These are phyloP conservation scores for Aspergillus fumigatiaffinis DNA, from an alignment of 2,329 filamentous ascomycete species.

Conservation along the genomic window DNA sequence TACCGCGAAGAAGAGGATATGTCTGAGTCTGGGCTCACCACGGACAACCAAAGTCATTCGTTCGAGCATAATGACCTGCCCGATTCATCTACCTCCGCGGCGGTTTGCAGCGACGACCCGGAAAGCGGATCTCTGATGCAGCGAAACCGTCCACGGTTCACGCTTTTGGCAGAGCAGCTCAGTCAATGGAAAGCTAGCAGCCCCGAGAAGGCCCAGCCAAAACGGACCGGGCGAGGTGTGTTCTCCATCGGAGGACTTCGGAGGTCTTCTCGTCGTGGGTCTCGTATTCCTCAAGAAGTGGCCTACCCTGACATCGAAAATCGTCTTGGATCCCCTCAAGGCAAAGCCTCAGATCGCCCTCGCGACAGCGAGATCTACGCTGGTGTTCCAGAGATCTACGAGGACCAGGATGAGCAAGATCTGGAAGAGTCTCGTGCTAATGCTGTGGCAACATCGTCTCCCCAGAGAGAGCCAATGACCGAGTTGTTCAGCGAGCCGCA, in stretches of 20 bases:
- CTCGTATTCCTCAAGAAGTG: conserved; percentile 10
- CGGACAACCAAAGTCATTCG: neutral
- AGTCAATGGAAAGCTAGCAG: conserved; percentile 61
- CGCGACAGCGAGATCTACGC: conserved; percentile 4
- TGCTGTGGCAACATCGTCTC: neutral
- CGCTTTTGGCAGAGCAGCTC: conserved; percentile 60
- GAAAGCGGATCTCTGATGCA: conserved; percentile 8
- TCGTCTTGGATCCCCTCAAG: conserved; percentile 12
- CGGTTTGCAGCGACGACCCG: conserved; percentile 1
- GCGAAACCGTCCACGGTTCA: conserved; percentile 52
- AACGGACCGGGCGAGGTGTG: conserved; percentile 25
- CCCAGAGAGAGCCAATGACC: conserved; percentile 9
- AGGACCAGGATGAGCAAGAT: conserved; percentile 16
- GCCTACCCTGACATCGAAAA: conserved; percentile 18
- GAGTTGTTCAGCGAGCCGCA: conserved; percentile 12
- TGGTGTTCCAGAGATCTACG: conserved; percentile 17
- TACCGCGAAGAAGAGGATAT: conserved; percentile 1
- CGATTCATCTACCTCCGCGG: neutral
- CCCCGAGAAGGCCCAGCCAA: conserved; percentile 41
- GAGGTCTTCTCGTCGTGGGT: conserved; percentile 10
- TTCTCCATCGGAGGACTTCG: conserved; percentile 34
- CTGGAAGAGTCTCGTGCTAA: conserved; percentile 1
- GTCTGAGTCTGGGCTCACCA: neutral
- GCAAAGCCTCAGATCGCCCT: conserved; percentile 5
- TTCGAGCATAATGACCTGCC: neutral